phyloP scores from a whole-genome alignment of 768 basidiomycete species.

The Aureoboletus auriporus region DNA sequence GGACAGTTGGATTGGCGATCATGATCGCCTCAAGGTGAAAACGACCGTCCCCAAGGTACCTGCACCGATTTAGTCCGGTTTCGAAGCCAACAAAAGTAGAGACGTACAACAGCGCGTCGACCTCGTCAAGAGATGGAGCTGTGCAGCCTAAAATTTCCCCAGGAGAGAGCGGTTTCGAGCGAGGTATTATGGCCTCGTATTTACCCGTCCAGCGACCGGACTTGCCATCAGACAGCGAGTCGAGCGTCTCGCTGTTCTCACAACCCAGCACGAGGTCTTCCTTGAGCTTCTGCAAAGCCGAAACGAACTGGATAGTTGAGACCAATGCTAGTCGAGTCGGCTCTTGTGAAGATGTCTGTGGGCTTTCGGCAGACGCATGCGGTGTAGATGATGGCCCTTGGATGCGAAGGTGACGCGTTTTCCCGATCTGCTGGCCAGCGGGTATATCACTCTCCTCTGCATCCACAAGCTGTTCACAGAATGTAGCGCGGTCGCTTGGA shows the following conservation, averaged over 20 bases:
- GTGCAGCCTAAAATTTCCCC: constrained; percentile 98
- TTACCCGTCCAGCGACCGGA: constrained; percentile 47
- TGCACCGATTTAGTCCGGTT: constrained; percentile 28
- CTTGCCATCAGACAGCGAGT: constrained; percentile 3
- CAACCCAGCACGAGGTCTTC: constrained; percentile 61
- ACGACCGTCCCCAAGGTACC: constrained; percentile 95
- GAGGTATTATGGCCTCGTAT: constrained; percentile 76
- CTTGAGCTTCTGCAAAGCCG: constrained; percentile 83
- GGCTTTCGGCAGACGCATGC: constrained; percentile 8
- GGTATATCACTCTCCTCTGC: constrained; percentile 49
- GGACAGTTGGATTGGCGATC: constrained; percentile 96
- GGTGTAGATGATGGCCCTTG: not conserved
- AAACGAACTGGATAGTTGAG: constrained; percentile 96
- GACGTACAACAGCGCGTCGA: constrained; percentile 88
- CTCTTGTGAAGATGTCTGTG: constrained; percentile 16
- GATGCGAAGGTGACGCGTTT: constrained; percentile 42
- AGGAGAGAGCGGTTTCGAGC: constrained; percentile 88
- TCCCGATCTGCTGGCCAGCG: constrained; percentile 41
- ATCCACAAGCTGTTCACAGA: constrained; percentile 61
- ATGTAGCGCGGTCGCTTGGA: constrained; percentile 65
- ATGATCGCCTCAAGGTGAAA: constrained; percentile 99
- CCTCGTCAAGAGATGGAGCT: constrained; percentile 71
- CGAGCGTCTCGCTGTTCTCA: constrained; percentile 2
- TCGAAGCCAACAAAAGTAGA: not conserved
- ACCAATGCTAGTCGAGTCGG: constrained; percentile 83